Percentiles rank a stretch among this genome's conserved stretches.
phyloP scores from a whole-genome alignment of 1,284 basidiomycete genomes.

The Fistulinella cinereoalba region DNA sequence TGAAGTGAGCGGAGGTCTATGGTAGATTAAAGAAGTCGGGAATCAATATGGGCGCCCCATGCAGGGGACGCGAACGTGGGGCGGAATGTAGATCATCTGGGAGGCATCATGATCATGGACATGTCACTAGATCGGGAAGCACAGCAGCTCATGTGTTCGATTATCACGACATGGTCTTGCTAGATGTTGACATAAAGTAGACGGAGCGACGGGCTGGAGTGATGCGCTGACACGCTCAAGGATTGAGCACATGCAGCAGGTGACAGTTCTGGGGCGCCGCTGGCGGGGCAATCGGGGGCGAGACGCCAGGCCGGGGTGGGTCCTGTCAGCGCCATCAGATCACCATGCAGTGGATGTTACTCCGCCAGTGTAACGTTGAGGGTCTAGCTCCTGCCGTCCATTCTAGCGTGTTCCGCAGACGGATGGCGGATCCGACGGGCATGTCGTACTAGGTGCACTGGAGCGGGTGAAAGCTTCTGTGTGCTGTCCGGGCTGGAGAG shows the following conservation, averaged over 20 bases:
- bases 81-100: constrained; percentile 21
- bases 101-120: background rate
- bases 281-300: background rate
- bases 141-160: constrained; percentile 4
- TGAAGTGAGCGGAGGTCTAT: background rate
- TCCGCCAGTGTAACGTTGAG: constrained; percentile 12
- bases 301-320: background rate
- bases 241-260: constrained; percentile 18
- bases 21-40: constrained; percentile 3
- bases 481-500: background rate
- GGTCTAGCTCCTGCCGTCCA: constrained; percentile 15
- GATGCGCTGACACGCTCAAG: constrained; percentile 11
- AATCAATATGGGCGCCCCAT: constrained; percentile 13
- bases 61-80: constrained; percentile 16
- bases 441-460: no score
- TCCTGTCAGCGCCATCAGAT: constrained; percentile 1
- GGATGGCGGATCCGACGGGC: no score
- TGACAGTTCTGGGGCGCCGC: constrained; percentile 35
- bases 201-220: background rate
- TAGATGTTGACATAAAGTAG: constrained; percentile 35
- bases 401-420: constrained; percentile 14
- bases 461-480: background rate
- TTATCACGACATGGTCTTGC: no score
- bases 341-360: constrained; percentile 11
- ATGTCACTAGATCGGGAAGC: constrained; percentile 11